A percentile compares a stretch with the other conserved stretches of the same genome.
Conservation (phyloP, 352 stramenopile species). For the Globisporangium recalcitrans region DNA sequence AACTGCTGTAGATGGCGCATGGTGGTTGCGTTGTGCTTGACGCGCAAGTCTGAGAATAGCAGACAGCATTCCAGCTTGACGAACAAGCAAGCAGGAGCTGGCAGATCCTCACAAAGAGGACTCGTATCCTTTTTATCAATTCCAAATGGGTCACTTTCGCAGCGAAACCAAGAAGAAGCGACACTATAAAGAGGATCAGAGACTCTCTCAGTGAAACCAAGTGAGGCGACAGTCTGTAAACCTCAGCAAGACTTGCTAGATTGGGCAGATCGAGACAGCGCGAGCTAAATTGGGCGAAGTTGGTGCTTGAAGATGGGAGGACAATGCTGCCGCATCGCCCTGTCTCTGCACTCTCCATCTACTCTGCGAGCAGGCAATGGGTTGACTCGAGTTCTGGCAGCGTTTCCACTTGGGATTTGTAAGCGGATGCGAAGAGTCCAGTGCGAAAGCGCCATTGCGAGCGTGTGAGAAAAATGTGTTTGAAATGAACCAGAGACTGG, state of each 20-base stretch:
- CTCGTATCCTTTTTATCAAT: too few relatives aligned
- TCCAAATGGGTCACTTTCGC: too few relatives aligned
- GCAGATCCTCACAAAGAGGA: too few relatives aligned
- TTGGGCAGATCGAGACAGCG: conserved; percentile 3
- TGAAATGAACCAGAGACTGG: neutral
- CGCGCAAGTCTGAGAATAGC: neutral
- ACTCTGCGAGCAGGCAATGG: conserved; percentile 2
- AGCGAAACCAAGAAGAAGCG: too few relatives aligned
- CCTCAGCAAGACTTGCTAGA: too few relatives aligned
- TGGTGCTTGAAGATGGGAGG: conserved; percentile 13
- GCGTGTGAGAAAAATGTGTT: conserved; percentile 7
- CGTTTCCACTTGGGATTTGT: conserved; percentile 1
- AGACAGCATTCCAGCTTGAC: too few relatives aligned
- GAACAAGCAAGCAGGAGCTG: too few relatives aligned
- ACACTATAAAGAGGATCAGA: too few relatives aligned
- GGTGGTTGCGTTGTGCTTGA: neutral
- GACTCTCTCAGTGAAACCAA: too few relatives aligned
- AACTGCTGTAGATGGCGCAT: neutral
- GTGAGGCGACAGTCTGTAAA: too few relatives aligned
- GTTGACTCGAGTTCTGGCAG: neutral
- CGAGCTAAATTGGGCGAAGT: conserved; percentile 7
- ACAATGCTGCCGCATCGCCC: neutral
- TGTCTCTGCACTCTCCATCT: neutral
- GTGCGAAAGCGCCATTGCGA: neutral
- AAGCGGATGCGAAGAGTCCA: conserved; percentile 7